Conservation (phyloP, 2,329 filamentous ascomycete genomes). For the Colletotrichum higginsianum region DNA sequence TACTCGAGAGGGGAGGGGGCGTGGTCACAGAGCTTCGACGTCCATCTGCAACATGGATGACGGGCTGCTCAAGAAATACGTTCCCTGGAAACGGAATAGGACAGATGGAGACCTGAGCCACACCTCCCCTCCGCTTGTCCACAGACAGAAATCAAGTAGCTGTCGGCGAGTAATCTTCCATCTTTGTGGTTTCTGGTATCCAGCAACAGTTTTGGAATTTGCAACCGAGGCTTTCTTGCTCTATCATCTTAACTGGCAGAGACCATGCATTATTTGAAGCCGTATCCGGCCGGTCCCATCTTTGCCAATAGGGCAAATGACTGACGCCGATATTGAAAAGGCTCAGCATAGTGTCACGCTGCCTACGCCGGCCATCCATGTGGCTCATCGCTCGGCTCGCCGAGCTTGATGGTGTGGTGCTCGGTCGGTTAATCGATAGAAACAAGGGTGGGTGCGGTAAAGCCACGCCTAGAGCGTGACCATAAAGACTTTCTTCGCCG, state of each 20-base stretch:
- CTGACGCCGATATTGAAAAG: constrained; percentile 6
- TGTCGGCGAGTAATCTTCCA: not conserved
- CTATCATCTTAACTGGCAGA: not conserved
- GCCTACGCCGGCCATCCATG: constrained; percentile 28
- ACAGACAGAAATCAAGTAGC: not conserved
- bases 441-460: constrained; percentile 2
- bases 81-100: constrained; percentile 13
- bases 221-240: not conserved
- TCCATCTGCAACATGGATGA: not conserved
- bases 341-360: constrained; percentile 17
- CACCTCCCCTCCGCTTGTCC: constrained; percentile 5
- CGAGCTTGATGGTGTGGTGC: constrained; percentile 9
- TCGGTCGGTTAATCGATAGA: constrained; percentile 21
- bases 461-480: constrained; percentile 21
- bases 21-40: constrained; percentile 18
- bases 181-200: not conserved
- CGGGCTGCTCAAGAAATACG: constrained; percentile 12
- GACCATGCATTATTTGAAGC: not conserved
- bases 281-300: not conserved
- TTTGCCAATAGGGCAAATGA: not conserved
- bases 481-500: not conserved
- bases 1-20: constrained; percentile 13
- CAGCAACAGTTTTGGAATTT: not conserved
- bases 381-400: constrained; percentile 31
- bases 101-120: constrained; percentile 26